Evolutionary conservation across 257 asterid species (phyloP).

Genomic region (Solanum lycopersicoides): DNA sequence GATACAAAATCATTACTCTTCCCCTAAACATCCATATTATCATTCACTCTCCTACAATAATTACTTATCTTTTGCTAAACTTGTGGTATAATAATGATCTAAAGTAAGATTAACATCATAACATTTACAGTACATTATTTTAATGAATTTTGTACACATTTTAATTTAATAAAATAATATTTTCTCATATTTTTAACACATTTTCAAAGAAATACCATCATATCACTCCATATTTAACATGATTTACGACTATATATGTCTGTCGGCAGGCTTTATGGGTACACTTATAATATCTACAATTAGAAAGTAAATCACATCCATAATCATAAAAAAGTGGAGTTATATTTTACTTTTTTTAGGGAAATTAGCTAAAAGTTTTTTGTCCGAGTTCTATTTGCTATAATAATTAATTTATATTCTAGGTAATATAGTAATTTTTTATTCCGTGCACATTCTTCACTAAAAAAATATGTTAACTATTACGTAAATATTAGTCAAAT

Average conservation of each 20-base stretch:
- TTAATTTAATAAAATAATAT: background rate
- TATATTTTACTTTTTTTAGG: background rate
- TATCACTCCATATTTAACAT: background rate
- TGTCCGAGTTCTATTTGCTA: background rate
- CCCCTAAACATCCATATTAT: constrained; percentile 23
- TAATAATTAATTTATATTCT: background rate
- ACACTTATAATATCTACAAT: background rate
- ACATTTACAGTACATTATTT: background rate
- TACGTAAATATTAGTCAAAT: no score
- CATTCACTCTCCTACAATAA: constrained; percentile 13
- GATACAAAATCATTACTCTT: constrained; percentile 39
- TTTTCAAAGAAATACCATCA: background rate
- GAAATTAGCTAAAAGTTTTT: background rate
- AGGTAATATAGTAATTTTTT: background rate
- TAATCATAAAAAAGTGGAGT: background rate
- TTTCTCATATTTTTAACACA: background rate
- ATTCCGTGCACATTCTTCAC: background rate
- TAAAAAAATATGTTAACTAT: no score
- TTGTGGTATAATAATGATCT: background rate
- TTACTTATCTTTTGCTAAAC: constrained; percentile 10
- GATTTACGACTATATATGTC: background rate
- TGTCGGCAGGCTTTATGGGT: background rate
- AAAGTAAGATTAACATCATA: background rate
- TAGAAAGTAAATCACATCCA: background rate
- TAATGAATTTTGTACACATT: background rate